A percentile compares a stretch with the other conserved stretches of the same genome.
These are phyloP conservation scores for Starmerella geochares DNA, from an alignment of 805 yeast species.

Conservation along the genomic window DNA sequence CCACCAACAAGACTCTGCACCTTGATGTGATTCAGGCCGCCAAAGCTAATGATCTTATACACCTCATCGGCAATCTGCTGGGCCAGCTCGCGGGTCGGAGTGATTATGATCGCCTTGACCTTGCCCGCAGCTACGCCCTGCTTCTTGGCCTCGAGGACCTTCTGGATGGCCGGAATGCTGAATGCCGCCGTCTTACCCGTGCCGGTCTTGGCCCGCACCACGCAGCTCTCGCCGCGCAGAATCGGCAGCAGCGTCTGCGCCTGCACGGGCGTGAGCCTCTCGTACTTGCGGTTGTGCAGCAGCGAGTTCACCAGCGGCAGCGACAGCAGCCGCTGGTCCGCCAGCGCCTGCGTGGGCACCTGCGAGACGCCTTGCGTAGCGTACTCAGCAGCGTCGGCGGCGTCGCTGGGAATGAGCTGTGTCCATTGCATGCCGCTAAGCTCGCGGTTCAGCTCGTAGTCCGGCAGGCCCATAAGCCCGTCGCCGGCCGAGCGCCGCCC, in stretches of 20 bases:
- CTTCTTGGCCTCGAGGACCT: conserved; percentile 35
- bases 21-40: conserved; percentile 29
- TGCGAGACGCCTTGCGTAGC: conserved; percentile 24
- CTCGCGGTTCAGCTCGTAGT: conserved; percentile 28
- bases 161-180: conserved; percentile 67
- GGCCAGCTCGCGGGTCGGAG: conserved; percentile 90
- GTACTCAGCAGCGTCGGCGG: conserved; percentile 1
- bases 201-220: conserved; percentile 88
- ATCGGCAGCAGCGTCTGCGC: conserved; percentile 47
- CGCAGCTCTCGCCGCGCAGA: conserved; percentile 60
- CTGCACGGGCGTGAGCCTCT: conserved; percentile 32
- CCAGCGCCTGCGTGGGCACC: conserved; percentile 26
- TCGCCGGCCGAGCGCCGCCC: conserved; percentile 20
- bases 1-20: conserved; percentile 63
- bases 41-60: conserved; percentile 36
- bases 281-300: conserved; percentile 29
- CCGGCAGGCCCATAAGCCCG: conserved; percentile 28
- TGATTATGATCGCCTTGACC: conserved; percentile 57
- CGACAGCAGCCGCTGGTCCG: conserved; percentile 25
- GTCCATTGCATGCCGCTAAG: conserved; percentile 24
- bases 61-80: conserved; percentile 65
- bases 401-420: conserved; percentile 22
- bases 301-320: conserved; percentile 31
- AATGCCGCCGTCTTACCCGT: conserved; percentile 91
- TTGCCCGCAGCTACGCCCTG: conserved; percentile 20